A percentile compares a stretch with the other conserved stretches of the same genome.
phyloP scores from a whole-genome alignment of 495 filamentous ascomycete species.

The Trypethelium eluteriae region DNA sequence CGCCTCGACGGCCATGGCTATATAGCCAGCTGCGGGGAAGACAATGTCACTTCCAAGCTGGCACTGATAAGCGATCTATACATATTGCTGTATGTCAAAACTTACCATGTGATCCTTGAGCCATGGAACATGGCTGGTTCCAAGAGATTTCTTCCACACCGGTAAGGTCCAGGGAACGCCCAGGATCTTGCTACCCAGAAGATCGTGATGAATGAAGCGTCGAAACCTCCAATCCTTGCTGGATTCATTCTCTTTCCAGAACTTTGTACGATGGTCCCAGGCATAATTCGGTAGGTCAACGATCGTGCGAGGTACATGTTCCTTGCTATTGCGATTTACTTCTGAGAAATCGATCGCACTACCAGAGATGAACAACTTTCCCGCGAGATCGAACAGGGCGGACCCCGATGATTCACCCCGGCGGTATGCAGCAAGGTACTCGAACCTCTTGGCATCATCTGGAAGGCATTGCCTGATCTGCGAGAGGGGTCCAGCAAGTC shows the following conservation, averaged over 20 bases:
- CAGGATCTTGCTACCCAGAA: slow-evolving; percentile 45
- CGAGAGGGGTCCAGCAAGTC: slow-evolving; percentile 13
- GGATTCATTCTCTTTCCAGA: slow-evolving; percentile 28
- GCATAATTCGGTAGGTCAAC: slow-evolving; percentile 13
- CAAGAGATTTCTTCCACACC: slow-evolving; percentile 48
- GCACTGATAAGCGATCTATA: background rate
- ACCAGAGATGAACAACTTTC: slow-evolving; percentile 2
- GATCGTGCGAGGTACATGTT: background rate
- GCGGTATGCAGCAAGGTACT: background rate
- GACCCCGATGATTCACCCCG: background rate
- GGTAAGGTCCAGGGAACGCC: slow-evolving; percentile 44
- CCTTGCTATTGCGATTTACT: background rate
- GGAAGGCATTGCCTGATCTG: background rate
- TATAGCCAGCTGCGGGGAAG: slow-evolving; percentile 35
- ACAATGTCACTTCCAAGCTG: background rate
- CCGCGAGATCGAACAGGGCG: background rate
- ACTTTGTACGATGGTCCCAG: background rate
- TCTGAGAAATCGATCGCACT: background rate
- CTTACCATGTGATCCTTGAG: slow-evolving; percentile 41
- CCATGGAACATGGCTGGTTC: slow-evolving; percentile 48
- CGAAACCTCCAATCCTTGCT: slow-evolving; percentile 44
- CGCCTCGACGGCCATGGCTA: slow-evolving; percentile 40
- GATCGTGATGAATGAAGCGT: slow-evolving; percentile 42
- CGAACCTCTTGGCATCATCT: background rate
- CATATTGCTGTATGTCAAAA: background rate